phyloP scores from a whole-genome alignment of 495 filamentous ascomycete species.

The Neurospora pannonica region DNA sequence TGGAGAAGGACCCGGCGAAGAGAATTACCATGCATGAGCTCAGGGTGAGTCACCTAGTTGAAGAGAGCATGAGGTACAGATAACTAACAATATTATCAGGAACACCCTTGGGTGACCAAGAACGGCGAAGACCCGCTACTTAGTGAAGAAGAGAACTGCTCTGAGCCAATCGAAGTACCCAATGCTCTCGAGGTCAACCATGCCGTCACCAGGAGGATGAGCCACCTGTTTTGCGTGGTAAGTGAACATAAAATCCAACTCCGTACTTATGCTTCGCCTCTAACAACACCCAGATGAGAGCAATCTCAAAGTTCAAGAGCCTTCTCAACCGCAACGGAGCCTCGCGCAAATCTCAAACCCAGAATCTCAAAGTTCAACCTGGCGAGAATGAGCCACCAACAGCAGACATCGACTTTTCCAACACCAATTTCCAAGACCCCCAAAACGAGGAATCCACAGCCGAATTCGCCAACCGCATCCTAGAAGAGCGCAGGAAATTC shows the following conservation, averaged over 20 bases:
- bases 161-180: slow-evolving; percentile 65
- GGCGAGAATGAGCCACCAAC: neutral
- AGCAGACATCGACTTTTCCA: slow-evolving; percentile 37
- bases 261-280: neutral
- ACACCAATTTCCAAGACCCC: neutral
- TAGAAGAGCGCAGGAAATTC: slow-evolving; percentile 28
- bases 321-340: slow-evolving; percentile 19
- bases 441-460: slow-evolving; percentile 21
- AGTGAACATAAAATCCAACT: slow-evolving; percentile 25
- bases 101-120: slow-evolving; percentile 91
- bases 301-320: slow-evolving; percentile 74
- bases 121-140: slow-evolving; percentile 71
- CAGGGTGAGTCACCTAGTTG: slow-evolving; percentile 44
- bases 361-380: slow-evolving; percentile 1
- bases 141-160: slow-evolving; percentile 75
- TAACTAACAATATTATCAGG: slow-evolving; percentile 36
- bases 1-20: slow-evolving; percentile 70
- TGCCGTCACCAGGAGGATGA: slow-evolving; percentile 84
- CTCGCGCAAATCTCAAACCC: slow-evolving; percentile 19
- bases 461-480: slow-evolving; percentile 29
- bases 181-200: slow-evolving; percentile 83
- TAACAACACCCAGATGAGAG: slow-evolving; percentile 62
- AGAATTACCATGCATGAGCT: slow-evolving; percentile 75
- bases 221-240: slow-evolving; percentile 75
- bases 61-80: neutral